Evolutionary conservation across 1,284 basidiomycete genomes (phyloP).

Genomic region (Ustilago vetiveriae): DNA sequence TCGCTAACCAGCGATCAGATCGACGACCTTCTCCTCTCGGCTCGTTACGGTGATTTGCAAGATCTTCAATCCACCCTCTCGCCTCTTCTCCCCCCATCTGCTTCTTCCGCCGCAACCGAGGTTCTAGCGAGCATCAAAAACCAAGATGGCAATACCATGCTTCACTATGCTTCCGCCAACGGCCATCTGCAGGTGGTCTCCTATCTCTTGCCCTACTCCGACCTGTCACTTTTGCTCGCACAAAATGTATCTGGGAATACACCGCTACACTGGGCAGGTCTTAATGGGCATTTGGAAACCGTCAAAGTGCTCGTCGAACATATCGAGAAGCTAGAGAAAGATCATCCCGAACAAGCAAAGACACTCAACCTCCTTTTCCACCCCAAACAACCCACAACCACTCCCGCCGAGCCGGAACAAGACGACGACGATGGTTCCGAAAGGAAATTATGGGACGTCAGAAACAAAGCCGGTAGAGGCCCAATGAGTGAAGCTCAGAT

Average conservation of each 20-base stretch:
- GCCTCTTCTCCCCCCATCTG: constrained; percentile 13
- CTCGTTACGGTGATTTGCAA: constrained; percentile 59
- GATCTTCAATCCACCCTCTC: constrained; percentile 44
- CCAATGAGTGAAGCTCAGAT: constrained; percentile 67
- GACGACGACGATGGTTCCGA: constrained; percentile 37
- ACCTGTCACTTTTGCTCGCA: constrained; percentile 41
- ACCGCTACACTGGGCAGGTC: constrained; percentile 65
- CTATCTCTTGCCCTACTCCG: constrained; percentile 42
- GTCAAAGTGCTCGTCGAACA: constrained; percentile 51
- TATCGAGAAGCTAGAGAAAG: constrained; percentile 52
- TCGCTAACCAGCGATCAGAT: constrained; percentile 50
- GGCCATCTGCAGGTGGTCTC: constrained; percentile 52
- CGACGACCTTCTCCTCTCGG: constrained; percentile 64
- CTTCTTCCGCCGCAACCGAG: background rate
- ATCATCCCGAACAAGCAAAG: constrained; percentile 32
- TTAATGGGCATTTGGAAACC: constrained; percentile 61
- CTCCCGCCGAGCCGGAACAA: constrained; percentile 10
- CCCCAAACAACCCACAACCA: constrained; percentile 4
- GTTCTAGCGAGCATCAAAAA: constrained; percentile 40
- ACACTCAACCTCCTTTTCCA: constrained; percentile 37
- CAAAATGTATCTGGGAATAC: constrained; percentile 65
- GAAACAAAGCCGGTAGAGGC: constrained; percentile 62
- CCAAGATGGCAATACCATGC: constrained; percentile 54
- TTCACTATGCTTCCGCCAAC: constrained; percentile 64
- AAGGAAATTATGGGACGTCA: constrained; percentile 63